Percentiles rank a stretch among this genome's conserved stretches.
Evolutionary conservation across 495 filamentous ascomycete species (phyloP).

Genomic region (Acidomyces sp.): DNA sequence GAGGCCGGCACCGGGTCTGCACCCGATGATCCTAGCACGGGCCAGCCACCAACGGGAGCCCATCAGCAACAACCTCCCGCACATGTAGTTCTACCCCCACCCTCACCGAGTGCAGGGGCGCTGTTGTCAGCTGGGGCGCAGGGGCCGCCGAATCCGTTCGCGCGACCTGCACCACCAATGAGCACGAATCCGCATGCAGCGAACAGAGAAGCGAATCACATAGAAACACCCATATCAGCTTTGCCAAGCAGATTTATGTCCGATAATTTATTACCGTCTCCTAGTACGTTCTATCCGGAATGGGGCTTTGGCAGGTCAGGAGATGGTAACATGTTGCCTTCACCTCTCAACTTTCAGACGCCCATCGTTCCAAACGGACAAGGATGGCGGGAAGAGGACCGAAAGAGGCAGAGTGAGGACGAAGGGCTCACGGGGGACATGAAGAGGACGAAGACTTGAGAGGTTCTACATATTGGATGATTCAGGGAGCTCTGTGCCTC

Average conservation of each 20-base stretch:
- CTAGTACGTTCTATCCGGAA: conserved; percentile 82
- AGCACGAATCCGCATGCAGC: conserved; percentile 44
- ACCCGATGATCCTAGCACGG: conserved; percentile 53
- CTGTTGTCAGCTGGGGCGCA: conserved; percentile 82
- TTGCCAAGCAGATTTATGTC: conserved; percentile 82
- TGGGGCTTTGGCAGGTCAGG: conserved; percentile 53
- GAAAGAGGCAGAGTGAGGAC: conserved; percentile 30
- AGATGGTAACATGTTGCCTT: conserved; percentile 61
- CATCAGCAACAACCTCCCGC: conserved; percentile 35
- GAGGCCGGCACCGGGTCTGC: conserved; percentile 65
- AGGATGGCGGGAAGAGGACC: conserved; percentile 31
- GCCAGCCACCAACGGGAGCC: conserved; percentile 36
- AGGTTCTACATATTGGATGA: too few species aligned
- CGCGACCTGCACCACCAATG: conserved; percentile 59
- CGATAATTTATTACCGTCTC: conserved; percentile 71
- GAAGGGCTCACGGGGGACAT: conserved; percentile 22
- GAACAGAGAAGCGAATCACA: conserved; percentile 44
- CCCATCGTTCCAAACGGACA: conserved; percentile 52
- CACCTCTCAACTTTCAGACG: conserved; percentile 82
- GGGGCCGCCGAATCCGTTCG: conserved; percentile 91
- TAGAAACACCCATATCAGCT: conserved; percentile 95
- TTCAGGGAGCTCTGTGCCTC: too few species aligned
- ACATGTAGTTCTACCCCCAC: conserved; percentile 74
- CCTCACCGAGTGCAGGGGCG: conserved; percentile 75
- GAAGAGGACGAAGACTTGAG: conserved; percentile 28